phyloP scores from a whole-genome alignment of 2,329 filamentous ascomycete genomes.

The Phyllosticta citrichinensis region DNA sequence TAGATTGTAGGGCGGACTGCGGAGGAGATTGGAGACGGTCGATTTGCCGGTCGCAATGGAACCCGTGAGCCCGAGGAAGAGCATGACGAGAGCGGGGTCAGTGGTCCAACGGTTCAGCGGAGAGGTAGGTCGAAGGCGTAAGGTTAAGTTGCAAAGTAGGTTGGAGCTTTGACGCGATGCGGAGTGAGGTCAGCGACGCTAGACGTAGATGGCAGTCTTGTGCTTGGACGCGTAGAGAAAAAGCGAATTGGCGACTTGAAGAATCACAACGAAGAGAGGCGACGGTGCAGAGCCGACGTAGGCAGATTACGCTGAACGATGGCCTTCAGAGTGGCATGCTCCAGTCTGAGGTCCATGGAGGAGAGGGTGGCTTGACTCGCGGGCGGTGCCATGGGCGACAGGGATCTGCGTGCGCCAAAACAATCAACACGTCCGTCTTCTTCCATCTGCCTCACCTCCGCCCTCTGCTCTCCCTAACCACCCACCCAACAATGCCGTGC shows the following conservation, averaged over 20 bases:
- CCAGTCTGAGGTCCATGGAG: background rate
- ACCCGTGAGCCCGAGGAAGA: conserved; percentile 90
- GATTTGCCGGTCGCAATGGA: conserved; percentile 98
- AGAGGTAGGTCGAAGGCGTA: background rate
- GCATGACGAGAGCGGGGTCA: conserved; percentile 46
- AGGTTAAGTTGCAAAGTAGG: background rate
- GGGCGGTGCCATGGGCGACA: background rate
- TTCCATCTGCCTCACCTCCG: background rate
- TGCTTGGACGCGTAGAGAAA: background rate
- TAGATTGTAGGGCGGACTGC: conserved; percentile 68
- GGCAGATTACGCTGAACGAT: background rate
- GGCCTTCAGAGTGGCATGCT: background rate
- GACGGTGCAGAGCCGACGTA: background rate
- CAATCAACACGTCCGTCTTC: conserved; percentile 7
- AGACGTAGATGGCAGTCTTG: background rate
- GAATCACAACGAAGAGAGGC: background rate
- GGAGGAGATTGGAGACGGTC: conserved; percentile 78
- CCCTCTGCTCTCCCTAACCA: background rate
- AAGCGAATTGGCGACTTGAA: background rate
- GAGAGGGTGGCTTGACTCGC: background rate
- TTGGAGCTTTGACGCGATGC: conserved; percentile 9
- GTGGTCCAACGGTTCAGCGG: too few species aligned
- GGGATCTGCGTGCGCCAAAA: conserved; percentile 9
- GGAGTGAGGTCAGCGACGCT: conserved; percentile 3
- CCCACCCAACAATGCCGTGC: background rate